Conservation (phyloP, 225 moss, liverwort and hornwort genomes). For the Straminergon stramineum region DNA sequence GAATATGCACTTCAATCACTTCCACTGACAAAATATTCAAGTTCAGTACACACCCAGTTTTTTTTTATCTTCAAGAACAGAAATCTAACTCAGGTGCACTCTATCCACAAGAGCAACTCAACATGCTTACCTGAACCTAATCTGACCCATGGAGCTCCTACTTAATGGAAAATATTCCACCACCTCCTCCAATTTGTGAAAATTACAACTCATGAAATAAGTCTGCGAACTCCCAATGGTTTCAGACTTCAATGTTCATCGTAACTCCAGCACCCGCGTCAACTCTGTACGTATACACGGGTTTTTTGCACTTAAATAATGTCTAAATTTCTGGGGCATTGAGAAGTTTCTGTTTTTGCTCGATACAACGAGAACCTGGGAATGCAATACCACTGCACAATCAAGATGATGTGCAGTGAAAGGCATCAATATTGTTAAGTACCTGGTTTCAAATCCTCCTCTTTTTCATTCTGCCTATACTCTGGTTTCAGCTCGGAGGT, state of each 20-base stretch:
- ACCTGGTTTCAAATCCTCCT: conserved; percentile 46
- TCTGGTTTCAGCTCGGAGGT: conserved; percentile 88
- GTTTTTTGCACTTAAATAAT: neutral
- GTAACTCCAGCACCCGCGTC: neutral
- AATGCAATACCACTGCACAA: neutral
- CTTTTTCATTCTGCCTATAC: conserved; percentile 45
- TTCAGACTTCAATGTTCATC: neutral
- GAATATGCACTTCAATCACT: neutral
- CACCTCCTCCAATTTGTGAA: neutral
- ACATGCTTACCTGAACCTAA: neutral
- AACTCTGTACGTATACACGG: conserved; percentile 5
- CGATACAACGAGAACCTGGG: neutral
- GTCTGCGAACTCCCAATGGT: neutral
- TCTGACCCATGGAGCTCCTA: neutral
- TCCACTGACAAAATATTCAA: neutral
- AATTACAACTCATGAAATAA: neutral
- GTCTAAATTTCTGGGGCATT: neutral
- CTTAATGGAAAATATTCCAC: neutral
- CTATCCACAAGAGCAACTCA: neutral
- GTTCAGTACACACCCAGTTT: neutral
- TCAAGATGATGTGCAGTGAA: neutral
- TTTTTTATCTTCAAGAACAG: too few species aligned
- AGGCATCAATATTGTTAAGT: neutral
- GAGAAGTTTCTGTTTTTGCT: neutral
- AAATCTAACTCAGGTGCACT: neutral